Evolutionary conservation across 2,329 filamentous ascomycete genomes (phyloP), one percentile per base, ranked within the genome.

Genomic region (Sordariomycetes sp.): DNA sequence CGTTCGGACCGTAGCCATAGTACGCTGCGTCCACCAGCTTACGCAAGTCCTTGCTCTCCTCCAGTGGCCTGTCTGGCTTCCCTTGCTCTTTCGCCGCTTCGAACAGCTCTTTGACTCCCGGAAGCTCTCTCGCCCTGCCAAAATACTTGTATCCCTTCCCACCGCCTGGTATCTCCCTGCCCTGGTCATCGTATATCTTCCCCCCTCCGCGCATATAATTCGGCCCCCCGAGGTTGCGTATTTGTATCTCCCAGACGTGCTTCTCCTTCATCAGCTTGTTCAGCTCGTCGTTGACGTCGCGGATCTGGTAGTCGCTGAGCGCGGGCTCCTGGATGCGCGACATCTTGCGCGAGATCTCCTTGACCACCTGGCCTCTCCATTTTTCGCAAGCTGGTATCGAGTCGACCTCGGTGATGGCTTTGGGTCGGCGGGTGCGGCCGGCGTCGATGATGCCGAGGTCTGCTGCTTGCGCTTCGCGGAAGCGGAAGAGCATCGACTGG

Each of bases 401-500:
- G 43, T 82, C 80, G 46, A 95, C 79, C 48, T 86, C 79, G 30
- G 86, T 93, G 58, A 96, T 95, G 43, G 82, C 75, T 61, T 90
- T 93, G 34, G 92, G 92, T 3, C 92, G 86, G 9, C 88, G 85
- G 8, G 86, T 82, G 41, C 88, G 85, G 39, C 86, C 84, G 19
- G 83, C 83, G 67, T 96, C 90, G 62, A 98, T 85, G 59, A 96
- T 95, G 53, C 90, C 90, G 31, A 95, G 75, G 64, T 95, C 88
- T 44, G 87, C 86, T 45, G 90, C 90, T 75, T 96, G 92, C 49
- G 90, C 85, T 54, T 94, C 92, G 59, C 92, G 86, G 71, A 98
- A 98, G 71, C 92, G 90, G 69, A 95, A 98, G 61, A 98, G 90
- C 90, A 98, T 98, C 31, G 88, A 95, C 70, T 98, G 92, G 52